A percentile compares a stretch with the other conserved stretches of the same genome.
phyloP scores from a whole-genome alignment of 495 filamentous ascomycete genomes.

The Penicillium cinerascens region DNA sequence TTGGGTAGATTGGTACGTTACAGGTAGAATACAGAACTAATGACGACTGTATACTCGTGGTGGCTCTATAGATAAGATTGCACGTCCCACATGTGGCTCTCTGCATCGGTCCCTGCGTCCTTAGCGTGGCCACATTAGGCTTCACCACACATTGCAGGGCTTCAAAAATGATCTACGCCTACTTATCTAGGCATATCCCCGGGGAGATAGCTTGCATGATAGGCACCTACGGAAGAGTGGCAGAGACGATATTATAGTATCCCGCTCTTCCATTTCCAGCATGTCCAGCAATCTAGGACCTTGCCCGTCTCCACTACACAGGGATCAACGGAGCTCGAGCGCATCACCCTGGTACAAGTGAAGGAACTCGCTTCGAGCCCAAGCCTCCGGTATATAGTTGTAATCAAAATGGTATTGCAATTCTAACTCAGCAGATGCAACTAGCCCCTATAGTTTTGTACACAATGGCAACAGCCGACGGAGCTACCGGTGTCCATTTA shows the following conservation, averaged over 20 bases:
- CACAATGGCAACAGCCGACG: conserved; percentile 40
- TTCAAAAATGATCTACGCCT: neutral
- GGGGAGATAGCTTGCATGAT: too few species aligned
- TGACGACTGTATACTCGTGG: neutral
- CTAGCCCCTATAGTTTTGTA: conserved; percentile 47
- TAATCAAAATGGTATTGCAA: conserved; percentile 38
- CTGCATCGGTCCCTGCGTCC: conserved; percentile 13
- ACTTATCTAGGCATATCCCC: neutral
- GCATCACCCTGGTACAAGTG: neutral
- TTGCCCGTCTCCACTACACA: neutral
- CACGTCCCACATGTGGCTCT: conserved; percentile 10
- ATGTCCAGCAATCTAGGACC: neutral
- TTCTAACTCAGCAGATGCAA: conserved; percentile 43
- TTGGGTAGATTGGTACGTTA: neutral
- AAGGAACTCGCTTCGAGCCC: neutral
- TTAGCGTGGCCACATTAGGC: neutral
- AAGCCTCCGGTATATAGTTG: neutral
- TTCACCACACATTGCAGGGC: neutral
- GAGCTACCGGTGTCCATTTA: conserved; percentile 39
- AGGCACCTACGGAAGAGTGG: neutral
- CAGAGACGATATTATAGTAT: too few species aligned
- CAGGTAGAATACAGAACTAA: neutral
- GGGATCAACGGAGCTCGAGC: neutral
- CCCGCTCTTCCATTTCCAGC: too few species aligned
- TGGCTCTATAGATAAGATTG: neutral